Evolutionary conservation across 139 green algal species (phyloP), one percentile per base, ranked within the genome.

Genomic region (Coccomyxa sp.): DNA sequence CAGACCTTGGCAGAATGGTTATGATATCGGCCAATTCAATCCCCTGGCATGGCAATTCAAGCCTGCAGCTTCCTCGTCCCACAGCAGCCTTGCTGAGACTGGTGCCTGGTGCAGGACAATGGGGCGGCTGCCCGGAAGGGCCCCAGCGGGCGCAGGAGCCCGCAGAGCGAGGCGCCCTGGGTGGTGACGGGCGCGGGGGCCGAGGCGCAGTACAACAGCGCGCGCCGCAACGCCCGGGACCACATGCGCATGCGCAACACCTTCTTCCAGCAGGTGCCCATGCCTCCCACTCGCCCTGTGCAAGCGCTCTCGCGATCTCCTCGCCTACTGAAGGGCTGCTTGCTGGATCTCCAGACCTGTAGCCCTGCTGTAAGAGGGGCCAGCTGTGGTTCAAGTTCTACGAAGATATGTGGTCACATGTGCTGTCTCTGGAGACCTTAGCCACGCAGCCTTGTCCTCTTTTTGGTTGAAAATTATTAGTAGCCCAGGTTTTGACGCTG

Each of bases 191-290:
- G 91, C 0, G 78, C 75, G 31, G 78, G 78, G 31, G 82, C 92
- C n/a, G 84, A 84, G 0, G 50, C 76, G 34, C 78, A 93, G 70
- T 96, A 96, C 73, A 71, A 68, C 0, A 72, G 81, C 2, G 80
- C 78, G 2, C 70, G 92, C 12, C 80, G 81, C 6, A 86, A 89
- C 33, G 91, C 92, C 0, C 70, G 90, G 3, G 90, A 94, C 76
- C 85, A 91, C 35, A 87, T 87, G 7, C 83, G 89, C 27, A 64
- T 94, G 16, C 82, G 92, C 71, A 96, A 96, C 69, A 64, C 73
- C 1, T 95, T 73, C 84, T 96, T 96, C 73, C 77, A 93, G 78
- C 83, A 95, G 84, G 89, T 85, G 33, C 64, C 2, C 44, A 16
- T 16, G 44, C 44, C 44, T 16, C n/a, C n/a, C n/a, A n/a, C n/a